Conservation (phyloP, 257 asterid genomes). For the Fraxinus excelsior region DNA sequence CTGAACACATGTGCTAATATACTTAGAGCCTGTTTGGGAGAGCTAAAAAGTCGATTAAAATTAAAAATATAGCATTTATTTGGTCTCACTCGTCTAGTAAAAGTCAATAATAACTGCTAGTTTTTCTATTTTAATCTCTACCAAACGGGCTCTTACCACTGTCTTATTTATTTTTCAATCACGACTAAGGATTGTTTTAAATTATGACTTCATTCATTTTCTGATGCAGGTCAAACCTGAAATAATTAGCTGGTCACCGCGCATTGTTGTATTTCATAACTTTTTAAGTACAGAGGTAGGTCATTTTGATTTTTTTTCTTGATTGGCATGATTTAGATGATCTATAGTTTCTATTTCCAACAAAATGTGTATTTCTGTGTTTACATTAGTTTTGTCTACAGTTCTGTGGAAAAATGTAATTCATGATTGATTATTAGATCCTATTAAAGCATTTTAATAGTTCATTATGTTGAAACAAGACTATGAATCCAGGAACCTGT, state of each 20-base stretch:
- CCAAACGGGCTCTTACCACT: too few relatives aligned
- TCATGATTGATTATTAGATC: not conserved
- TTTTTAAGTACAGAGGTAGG: conserved; percentile 80
- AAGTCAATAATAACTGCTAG: too few relatives aligned
- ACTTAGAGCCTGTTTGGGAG: too few relatives aligned
- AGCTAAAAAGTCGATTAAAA: too few relatives aligned
- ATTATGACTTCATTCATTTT: conserved; percentile 18
- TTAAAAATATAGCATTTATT: too few relatives aligned
- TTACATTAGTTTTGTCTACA: not conserved
- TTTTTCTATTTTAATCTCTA: too few relatives aligned
- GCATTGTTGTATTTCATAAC: conserved; percentile 67
- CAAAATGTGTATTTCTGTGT: not conserved
- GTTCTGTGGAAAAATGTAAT: not conserved
- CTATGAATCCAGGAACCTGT: not conserved
- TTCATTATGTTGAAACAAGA: not conserved
- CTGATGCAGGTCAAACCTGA: conserved; percentile 76
- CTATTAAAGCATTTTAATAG: not conserved
- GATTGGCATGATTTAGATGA: not conserved
- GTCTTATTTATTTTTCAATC: not conserved
- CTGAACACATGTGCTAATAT: conserved; percentile 5
- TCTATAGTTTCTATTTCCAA: not conserved
- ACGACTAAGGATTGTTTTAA: not conserved
- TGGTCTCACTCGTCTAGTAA: too few relatives aligned
- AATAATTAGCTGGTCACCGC: conserved; percentile 79
- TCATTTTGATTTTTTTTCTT: conserved; percentile 2